Conservation (phyloP, 805 yeast species). For the Ogataea salicorniae region DNA sequence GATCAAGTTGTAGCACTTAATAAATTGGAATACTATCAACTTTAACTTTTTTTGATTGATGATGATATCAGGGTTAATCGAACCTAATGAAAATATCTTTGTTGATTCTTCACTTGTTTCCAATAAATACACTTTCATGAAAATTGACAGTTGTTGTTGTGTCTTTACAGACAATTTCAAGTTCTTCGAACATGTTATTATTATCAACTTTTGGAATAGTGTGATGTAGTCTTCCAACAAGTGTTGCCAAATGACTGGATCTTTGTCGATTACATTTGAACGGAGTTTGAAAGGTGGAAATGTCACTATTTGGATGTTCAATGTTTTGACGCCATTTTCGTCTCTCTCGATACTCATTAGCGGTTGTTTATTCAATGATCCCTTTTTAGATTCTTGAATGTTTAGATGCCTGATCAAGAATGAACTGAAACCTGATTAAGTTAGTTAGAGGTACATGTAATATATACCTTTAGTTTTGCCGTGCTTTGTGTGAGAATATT, state of each 20-base stretch:
- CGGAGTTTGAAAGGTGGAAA: slow-evolving; percentile 73
- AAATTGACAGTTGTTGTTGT: slow-evolving; percentile 51
- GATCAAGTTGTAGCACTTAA: slow-evolving; percentile 48
- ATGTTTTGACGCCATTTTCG: slow-evolving; percentile 3
- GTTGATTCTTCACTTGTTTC: slow-evolving; percentile 61
- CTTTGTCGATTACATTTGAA: slow-evolving; percentile 74
- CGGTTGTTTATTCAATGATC: too few relatives aligned
- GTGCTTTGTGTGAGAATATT: too few relatives aligned
- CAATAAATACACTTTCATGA: slow-evolving; percentile 50
- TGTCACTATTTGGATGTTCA: slow-evolving; percentile 54
- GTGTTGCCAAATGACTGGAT: slow-evolving; percentile 81
- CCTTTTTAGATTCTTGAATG: too few relatives aligned
- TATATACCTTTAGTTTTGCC: not conserved
- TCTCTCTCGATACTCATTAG: too few relatives aligned
- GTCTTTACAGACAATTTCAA: slow-evolving; percentile 44
- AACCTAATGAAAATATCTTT: slow-evolving; percentile 62
- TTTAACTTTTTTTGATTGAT: slow-evolving; percentile 46
- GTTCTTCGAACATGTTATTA: slow-evolving; percentile 21
- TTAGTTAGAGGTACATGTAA: not conserved
- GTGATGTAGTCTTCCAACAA: slow-evolving; percentile 58
- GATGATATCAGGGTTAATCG: slow-evolving; percentile 63
- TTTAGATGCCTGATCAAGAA: not conserved
- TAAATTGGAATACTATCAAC: slow-evolving; percentile 43
- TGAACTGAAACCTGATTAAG: not conserved
- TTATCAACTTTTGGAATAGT: slow-evolving; percentile 43